These are phyloP conservation scores for Dinochytrium kinnereticum DNA, from an alignment of 371 early-diverging fungal genomes.

Conservation along the genomic window DNA sequence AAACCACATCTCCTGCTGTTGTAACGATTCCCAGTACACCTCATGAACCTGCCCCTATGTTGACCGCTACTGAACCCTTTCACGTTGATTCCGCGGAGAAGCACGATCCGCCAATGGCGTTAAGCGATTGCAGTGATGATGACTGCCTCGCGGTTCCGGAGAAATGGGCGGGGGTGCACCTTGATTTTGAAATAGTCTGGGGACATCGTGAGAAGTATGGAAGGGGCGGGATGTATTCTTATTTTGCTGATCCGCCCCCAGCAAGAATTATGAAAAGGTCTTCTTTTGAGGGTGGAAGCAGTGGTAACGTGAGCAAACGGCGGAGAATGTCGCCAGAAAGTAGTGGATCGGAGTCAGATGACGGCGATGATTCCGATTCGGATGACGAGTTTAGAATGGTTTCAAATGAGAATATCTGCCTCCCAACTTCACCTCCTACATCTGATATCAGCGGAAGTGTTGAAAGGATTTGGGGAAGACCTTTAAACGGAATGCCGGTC, in stretches of 20 bases:
- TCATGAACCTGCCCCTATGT: not conserved
- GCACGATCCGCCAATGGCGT: not conserved
- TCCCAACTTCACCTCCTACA: not conserved
- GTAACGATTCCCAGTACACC: not conserved
- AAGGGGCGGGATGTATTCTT: not conserved
- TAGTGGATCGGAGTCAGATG: not conserved
- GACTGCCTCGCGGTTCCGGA: not conserved
- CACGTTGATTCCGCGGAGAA: not conserved
- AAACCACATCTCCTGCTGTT: not conserved
- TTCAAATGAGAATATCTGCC: too few species aligned
- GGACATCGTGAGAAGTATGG: not conserved
- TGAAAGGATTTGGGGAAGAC: not conserved
- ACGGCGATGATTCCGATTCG: not conserved
- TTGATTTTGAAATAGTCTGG: not conserved
- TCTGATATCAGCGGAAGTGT: too few species aligned
- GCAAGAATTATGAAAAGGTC: too few species aligned
- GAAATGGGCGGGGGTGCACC: not conserved
- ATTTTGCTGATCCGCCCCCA: not conserved
- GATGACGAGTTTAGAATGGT: not conserved
- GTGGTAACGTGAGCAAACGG: not conserved
- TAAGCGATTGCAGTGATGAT: not conserved
- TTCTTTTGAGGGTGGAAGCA: not conserved
- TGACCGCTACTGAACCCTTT: not conserved
- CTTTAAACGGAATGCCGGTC: not conserved
- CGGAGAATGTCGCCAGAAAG: not conserved